phyloP scores from a whole-genome alignment of 768 basidiomycete species.

The Leucogyrophana mollusca region DNA sequence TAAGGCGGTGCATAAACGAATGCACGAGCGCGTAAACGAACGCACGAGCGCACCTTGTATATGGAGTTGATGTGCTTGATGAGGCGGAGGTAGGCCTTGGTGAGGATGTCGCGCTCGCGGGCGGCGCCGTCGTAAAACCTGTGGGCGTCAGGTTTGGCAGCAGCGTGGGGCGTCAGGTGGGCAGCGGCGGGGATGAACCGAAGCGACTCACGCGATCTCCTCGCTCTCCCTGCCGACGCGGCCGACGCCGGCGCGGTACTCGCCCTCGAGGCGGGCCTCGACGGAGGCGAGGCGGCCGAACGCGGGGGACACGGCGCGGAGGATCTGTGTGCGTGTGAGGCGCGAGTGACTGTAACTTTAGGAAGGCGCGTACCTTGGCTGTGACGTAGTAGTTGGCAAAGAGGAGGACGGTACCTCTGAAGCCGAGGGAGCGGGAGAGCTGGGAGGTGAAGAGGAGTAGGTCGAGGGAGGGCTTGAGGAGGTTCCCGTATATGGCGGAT shows the following conservation, averaged over 20 bases:
- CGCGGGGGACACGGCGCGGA: slow-evolving; percentile 85
- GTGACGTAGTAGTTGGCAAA: slow-evolving; percentile 88
- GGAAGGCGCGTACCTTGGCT: slow-evolving; percentile 36
- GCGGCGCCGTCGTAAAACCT: slow-evolving; percentile 92
- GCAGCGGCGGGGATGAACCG: not conserved
- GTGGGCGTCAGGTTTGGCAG: not conserved
- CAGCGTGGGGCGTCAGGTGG: not conserved
- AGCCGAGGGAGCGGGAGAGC: slow-evolving; percentile 81
- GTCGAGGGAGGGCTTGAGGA: slow-evolving; percentile 91
- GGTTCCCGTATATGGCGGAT: slow-evolving; percentile 86
- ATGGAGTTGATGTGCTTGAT: slow-evolving; percentile 91
- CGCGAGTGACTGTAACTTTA: too few relatives aligned
- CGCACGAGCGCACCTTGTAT: slow-evolving; percentile 60
- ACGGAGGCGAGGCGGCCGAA: slow-evolving; percentile 89
- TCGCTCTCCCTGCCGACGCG: slow-evolving; percentile 87
- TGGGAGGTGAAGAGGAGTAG: slow-evolving; percentile 91
- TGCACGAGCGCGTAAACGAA: not conserved
- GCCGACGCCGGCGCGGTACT: slow-evolving; percentile 85
- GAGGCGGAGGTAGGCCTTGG: slow-evolving; percentile 70
- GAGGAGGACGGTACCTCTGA: slow-evolving; percentile 77
- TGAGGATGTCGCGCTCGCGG: slow-evolving; percentile 81
- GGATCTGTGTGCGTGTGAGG: slow-evolving; percentile 38
- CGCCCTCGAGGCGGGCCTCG: slow-evolving; percentile 87
- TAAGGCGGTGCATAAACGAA: too few relatives aligned
- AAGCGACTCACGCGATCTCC: slow-evolving; percentile 75